Base-by-base conservation (phyloP, 176 grass and related monocot genomes). In the Musa schizocarpa region DNA sequence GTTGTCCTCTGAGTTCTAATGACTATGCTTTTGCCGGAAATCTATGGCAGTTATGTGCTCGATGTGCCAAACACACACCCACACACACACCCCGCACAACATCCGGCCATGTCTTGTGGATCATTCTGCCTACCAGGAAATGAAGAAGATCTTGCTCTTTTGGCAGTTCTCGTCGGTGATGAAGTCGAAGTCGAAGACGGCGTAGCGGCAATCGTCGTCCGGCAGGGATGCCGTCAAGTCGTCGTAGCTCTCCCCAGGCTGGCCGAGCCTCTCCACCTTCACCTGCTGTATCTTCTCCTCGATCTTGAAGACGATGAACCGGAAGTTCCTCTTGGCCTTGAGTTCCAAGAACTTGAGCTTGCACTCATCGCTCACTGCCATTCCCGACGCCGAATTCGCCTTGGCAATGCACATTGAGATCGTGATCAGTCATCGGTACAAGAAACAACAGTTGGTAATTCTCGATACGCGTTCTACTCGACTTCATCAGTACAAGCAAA, bases 131-230 rank as follows among this genome's bases (percentile, higher is more conserved):
- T 1, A 85, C 87, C 87, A 89, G 20, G 87, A 82, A 72, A 80
- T 80, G 78, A 80, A 80, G 78, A 80, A 72, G 68, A 80, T 80
- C 68, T 80, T 80, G 78, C 78, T 80, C 78, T 80, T 80, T 17
- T 80, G 78, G 65, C 78, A 80, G 13, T 80, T 80, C 78, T 80
- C 78, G 23, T 56, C 51, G 13, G 76, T 78, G 65, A 78, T 52
- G 10, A 78, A 78, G 4, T 78, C 76, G 11, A 78, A 78, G 22
- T 78, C 76, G 51, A 78, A 78, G 63, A 78, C 76, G 0, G 76
- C 76, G 1, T 78, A 78, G 64, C 76, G 76, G 65, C 76, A 78
- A 9, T 78, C 65, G 8, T 78, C 25, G 14, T 22, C 0, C 2
- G 76, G 76, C 52, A 78, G 34, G 52, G 64, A 56, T 14, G 51